Conservation (phyloP, 768 basidiomycete genomes). For the Boletellus emodensis region DNA sequence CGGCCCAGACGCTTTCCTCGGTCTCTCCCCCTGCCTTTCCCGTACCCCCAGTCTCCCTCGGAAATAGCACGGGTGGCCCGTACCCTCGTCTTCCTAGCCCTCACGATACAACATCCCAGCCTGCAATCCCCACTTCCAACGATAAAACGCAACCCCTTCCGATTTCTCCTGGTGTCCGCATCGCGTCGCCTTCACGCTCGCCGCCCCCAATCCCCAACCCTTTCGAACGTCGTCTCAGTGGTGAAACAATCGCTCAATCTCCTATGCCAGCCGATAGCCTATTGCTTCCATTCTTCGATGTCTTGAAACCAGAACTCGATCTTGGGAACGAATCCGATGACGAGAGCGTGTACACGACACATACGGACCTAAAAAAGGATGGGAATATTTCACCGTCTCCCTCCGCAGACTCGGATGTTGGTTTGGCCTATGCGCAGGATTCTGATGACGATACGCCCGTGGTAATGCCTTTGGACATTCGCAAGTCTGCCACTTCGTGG, state of each 20-base stretch:
- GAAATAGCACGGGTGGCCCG: conserved; percentile 11
- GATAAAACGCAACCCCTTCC: conserved; percentile 18
- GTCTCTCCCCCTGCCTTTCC: conserved; percentile 30
- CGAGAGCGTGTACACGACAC: conserved; percentile 33
- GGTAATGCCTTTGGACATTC: conserved; percentile 25
- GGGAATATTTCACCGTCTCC: conserved; percentile 21
- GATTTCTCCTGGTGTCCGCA: conserved; percentile 22
- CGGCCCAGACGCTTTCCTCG: conserved; percentile 31
- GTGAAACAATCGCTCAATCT: conserved; percentile 40
- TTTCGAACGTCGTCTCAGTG: conserved; percentile 87
- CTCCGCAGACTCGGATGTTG: conserved; percentile 28
- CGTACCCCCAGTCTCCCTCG: conserved; percentile 22
- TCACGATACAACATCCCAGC: conserved; percentile 8
- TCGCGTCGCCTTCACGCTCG: conserved; percentile 29
- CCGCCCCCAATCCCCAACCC: conserved; percentile 73
- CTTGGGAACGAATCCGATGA: conserved; percentile 29
- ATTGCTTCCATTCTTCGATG: conserved; percentile 56
- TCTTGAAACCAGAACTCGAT: conserved; percentile 36
- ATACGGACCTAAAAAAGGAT: conserved; percentile 24
- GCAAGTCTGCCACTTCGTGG: conserved; percentile 16
- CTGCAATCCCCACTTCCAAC: conserved; percentile 4
- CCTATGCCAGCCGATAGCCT: conserved; percentile 24
- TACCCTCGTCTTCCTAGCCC: conserved; percentile 20
- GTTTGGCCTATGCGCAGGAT: conserved; percentile 37
- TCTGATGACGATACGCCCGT: conserved; percentile 33